A percentile compares a stretch with the other conserved stretches of the same genome.
These are phyloP conservation scores for Pythium coloratum DNA, from an alignment of 352 stramenopile species.

Conservation along the genomic window DNA sequence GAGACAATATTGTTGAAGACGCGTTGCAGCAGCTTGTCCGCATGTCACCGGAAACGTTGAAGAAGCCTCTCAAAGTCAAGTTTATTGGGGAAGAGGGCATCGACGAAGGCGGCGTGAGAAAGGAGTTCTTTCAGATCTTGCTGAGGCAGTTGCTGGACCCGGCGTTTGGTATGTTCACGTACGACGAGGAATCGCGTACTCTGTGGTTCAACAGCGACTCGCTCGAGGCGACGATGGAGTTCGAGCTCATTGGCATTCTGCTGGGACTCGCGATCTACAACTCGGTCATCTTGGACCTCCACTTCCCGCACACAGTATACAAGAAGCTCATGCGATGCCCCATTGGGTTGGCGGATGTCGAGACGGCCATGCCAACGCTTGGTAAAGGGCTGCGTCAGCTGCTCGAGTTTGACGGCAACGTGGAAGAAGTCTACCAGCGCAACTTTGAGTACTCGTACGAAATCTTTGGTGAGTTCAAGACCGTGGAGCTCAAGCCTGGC, in stretches of 20 bases:
- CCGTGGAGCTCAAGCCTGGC: constrained; percentile 66
- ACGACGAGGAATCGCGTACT: constrained; percentile 66
- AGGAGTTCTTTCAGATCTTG: constrained; percentile 86
- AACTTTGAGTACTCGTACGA: constrained; percentile 85
- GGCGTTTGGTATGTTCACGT: constrained; percentile 78
- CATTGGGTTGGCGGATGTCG: constrained; percentile 59
- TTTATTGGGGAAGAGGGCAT: constrained; percentile 84
- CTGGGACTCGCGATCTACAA: constrained; percentile 86
- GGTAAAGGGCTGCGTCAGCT: constrained; percentile 66
- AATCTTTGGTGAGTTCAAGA: constrained; percentile 79
- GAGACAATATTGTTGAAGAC: constrained; percentile 78
- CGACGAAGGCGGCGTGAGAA: constrained; percentile 78
- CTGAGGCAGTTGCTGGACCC: constrained; percentile 73
- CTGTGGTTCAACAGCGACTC: constrained; percentile 86
- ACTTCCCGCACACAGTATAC: constrained; percentile 81
- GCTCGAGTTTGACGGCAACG: constrained; percentile 64
- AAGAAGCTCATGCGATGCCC: constrained; percentile 73
- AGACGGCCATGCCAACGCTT: constrained; percentile 54
- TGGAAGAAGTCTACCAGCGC: constrained; percentile 67
- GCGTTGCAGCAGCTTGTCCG: constrained; percentile 70
- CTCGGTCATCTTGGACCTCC: constrained; percentile 77
- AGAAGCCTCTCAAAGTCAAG: constrained; percentile 83
- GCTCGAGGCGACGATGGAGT: constrained; percentile 81
- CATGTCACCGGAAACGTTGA: constrained; percentile 57
- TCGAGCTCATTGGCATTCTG: constrained; percentile 83